phyloP scores from a whole-genome alignment of 306 rosid species.

The Amphicarpaea edgeworthii region DNA sequence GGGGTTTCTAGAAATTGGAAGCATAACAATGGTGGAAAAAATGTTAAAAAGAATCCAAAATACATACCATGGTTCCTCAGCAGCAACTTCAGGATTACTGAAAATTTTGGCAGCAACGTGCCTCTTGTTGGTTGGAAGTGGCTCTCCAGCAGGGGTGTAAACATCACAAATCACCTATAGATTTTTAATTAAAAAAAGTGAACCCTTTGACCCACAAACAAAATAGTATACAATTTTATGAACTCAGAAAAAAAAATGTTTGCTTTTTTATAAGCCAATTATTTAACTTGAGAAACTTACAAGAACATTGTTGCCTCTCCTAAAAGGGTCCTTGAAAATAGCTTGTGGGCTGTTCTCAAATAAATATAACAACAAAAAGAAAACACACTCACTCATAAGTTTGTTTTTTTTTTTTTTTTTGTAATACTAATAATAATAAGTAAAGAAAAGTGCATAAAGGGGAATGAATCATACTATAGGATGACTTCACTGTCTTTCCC shows the following conservation, averaged over 20 bases:
- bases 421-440: background rate
- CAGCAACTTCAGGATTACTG: conserved; percentile 61
- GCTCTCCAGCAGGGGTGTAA: conserved; percentile 73
- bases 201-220: background rate
- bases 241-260: background rate
- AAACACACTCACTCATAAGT: conserved; percentile 21
- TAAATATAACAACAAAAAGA: background rate
- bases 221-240: background rate
- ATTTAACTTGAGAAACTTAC: conserved; percentile 48
- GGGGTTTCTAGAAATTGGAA: conserved; percentile 3
- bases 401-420: no score
- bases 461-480: conserved; percentile 55
- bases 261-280: background rate
- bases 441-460: background rate
- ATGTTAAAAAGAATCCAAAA: background rate
- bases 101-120: conserved; percentile 66
- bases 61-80: conserved; percentile 67
- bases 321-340: conserved; percentile 72
- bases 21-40: background rate
- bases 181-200: background rate
- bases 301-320: conserved; percentile 68
- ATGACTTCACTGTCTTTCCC: conserved; percentile 80
- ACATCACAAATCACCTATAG: conserved; percentile 66
- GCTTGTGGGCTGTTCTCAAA: conserved; percentile 66
- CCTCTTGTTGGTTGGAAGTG: conserved; percentile 67